Evolutionary conservation across 2,329 filamentous ascomycete genomes (phyloP).

Genomic region (Ascochyta fabae): DNA sequence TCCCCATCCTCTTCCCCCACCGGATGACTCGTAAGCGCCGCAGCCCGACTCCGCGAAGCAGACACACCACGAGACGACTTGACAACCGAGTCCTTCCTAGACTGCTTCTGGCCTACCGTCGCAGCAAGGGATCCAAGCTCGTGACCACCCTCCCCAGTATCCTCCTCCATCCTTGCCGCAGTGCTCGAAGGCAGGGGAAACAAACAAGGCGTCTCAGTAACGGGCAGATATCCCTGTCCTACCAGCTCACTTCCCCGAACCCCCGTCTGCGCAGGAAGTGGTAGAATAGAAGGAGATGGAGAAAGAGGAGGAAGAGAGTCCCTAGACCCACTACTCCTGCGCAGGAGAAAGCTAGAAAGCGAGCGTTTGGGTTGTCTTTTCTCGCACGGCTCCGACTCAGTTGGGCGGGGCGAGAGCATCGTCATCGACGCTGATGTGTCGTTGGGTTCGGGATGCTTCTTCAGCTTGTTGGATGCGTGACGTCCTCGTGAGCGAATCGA

Average conservation of each 20-base stretch:
- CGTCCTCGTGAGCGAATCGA: conserved; percentile 3
- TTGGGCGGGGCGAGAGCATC: background rate
- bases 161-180: no score
- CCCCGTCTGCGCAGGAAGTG: no score
- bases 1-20: conserved; percentile 2
- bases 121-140: no score
- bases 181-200: no score
- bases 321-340: background rate
- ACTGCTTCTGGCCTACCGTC: background rate
- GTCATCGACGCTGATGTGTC: background rate
- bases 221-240: background rate
- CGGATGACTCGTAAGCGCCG: conserved; percentile 16
- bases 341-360: background rate
- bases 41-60: conserved; percentile 1
- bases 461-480: background rate
- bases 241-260: no score
- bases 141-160: no score
- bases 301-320: background rate
- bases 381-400: background rate
- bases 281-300: no score
- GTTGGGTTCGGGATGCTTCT: background rate
- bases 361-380: conserved; percentile 3
- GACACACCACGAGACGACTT: background rate
- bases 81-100: conserved; percentile 6
- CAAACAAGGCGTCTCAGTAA: background rate